A percentile compares a stretch with the other conserved stretches of the same genome.
These are phyloP conservation scores for Mycena galopus DNA, from an alignment of 768 basidiomycete species.

Conservation along the genomic window DNA sequence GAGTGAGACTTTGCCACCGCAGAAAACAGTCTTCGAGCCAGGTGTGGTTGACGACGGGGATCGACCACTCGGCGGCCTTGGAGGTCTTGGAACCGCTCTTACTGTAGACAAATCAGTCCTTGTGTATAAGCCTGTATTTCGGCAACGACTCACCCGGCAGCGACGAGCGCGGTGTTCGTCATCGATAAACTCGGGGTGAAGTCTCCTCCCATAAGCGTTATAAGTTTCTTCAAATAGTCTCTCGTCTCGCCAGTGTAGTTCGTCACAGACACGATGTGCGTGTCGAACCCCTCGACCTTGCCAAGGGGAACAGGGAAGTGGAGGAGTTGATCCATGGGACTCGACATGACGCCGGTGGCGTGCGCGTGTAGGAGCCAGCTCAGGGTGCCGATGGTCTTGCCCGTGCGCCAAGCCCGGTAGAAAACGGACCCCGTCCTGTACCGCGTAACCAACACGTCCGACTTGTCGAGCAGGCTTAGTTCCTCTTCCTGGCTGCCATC, in stretches of 20 bases:
- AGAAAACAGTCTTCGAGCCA: constrained; percentile 95
- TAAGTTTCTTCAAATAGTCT: constrained; percentile 90
- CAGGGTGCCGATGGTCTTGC: constrained; percentile 81
- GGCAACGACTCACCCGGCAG: constrained; percentile 77
- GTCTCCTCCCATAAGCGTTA: constrained; percentile 79
- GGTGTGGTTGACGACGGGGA: constrained; percentile 89
- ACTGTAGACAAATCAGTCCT: constrained; percentile 44
- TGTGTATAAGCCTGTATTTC: neutral
- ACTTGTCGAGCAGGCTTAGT: constrained; percentile 51
- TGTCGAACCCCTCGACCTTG: constrained; percentile 62
- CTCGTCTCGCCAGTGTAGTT: constrained; percentile 90
- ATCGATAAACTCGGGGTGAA: constrained; percentile 88
- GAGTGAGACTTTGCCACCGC: constrained; percentile 79
- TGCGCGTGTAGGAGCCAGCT: constrained; percentile 89
- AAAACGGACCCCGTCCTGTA: constrained; percentile 79
- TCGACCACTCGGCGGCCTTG: constrained; percentile 83
- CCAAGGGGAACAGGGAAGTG: constrained; percentile 86
- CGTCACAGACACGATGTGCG: constrained; percentile 84
- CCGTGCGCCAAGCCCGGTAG: constrained; percentile 68
- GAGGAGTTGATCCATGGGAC: constrained; percentile 80
- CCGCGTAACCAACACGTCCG: constrained; percentile 79
- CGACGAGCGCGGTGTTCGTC: constrained; percentile 84
- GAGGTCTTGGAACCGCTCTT: constrained; percentile 70
- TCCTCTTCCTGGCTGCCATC: constrained; percentile 55
- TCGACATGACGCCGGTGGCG: constrained; percentile 66